These are phyloP conservation scores for Xylariaceae sp. DNA, from an alignment of 2,329 filamentous ascomycete species.

Conservation along the genomic window DNA sequence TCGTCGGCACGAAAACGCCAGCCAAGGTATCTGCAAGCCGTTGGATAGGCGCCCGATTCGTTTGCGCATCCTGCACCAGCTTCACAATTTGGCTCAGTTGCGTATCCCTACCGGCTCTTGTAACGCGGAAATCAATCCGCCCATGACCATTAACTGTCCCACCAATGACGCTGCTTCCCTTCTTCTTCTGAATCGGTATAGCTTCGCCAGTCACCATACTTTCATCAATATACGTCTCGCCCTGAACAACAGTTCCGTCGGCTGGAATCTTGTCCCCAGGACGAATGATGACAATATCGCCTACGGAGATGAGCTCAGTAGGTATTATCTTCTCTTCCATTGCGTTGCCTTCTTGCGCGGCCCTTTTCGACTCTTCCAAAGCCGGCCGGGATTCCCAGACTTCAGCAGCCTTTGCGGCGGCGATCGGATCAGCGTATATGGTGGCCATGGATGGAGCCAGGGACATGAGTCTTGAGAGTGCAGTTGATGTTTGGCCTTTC, in stretches of 20 bases:
- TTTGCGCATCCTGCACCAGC: constrained; percentile 96
- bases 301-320: constrained; percentile 89
- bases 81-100: constrained; percentile 97
- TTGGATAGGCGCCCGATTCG: constrained; percentile 89
- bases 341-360: constrained; percentile 51
- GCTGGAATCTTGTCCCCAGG: constrained; percentile 96
- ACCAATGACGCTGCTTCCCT: constrained; percentile 75
- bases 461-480: constrained; percentile 90
- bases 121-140: constrained; percentile 86
- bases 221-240: constrained; percentile 92
- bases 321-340: constrained; percentile 84
- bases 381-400: constrained; percentile 55
- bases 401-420: constrained; percentile 85
- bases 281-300: constrained; percentile 86
- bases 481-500: constrained; percentile 94
- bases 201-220: constrained; percentile 98
- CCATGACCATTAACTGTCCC: constrained; percentile 95
- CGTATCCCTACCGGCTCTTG: constrained; percentile 86
- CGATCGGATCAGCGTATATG: constrained; percentile 92
- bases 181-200: constrained; percentile 87
- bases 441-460: constrained; percentile 94
- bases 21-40: constrained; percentile 85
- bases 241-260: constrained; percentile 79
- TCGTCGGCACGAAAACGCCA: constrained; percentile 88
- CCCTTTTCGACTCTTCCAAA: constrained; percentile 44